Evolutionary conservation across 495 filamentous ascomycete genomes (phyloP), one percentile per base, ranked within the genome.

Genomic region (Daldinia decipiens): DNA sequence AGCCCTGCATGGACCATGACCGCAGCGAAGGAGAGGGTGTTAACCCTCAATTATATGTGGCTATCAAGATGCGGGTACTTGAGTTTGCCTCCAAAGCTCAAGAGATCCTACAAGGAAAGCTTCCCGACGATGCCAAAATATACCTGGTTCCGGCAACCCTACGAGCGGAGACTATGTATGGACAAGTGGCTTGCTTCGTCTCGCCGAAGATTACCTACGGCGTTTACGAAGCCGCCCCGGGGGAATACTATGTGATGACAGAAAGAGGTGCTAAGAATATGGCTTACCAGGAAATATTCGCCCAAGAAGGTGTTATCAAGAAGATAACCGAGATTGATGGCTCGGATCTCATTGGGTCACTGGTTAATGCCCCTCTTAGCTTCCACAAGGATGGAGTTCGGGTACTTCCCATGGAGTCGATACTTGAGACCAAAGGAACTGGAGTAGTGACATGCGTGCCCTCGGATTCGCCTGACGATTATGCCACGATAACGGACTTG

Each of bases 1-100:
- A 98, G 77, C 92, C 95, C 13, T 99, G 95, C 82, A 93, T 98
- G 90, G 95, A 98, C 79, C 95, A 99, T 80, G 95, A 99, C 80
- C 86, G 95, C 68, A 92, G 90, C 59, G 89, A 93, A 65, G 95
- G 95, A 67, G 95, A 99, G 82, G 95, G 93, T 58, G 88, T 98
- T 55, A 89, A 87, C 38, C 91, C 92, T 15, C 95, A 98, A 76
- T 92, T 98, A 75, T 99, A 99, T 79, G 93, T 93, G 12, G 93
- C 91, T 21, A 81, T 99, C 77, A 98, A 97, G 81, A 84, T 97
- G 51, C 91, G 90, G 79, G 91, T 97, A 3, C 88, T 93, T 74
- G 92, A 98, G 79, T 98, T 93, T 93, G 83, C 91, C 2, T 86
- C 92, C 9, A 84, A 89, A 66, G 84, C 90, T 6, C 88, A 86